Evolutionary conservation across 164 flowering plant genomes (phyloP), one percentile per base, ranked within the genome.

Genomic region (grape (Vitis vinifera)): DNA sequence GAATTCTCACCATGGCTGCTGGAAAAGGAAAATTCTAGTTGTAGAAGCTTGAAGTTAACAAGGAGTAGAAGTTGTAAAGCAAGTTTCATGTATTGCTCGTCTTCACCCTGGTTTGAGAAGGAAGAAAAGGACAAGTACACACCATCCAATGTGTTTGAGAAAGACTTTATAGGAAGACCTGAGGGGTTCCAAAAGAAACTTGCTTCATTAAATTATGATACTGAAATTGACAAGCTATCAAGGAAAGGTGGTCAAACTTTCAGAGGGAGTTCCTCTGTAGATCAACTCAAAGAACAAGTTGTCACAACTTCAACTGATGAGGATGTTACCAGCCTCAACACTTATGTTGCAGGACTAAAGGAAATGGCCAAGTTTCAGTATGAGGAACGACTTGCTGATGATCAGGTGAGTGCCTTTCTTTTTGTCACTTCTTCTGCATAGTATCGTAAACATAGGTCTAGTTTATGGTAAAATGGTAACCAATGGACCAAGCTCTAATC

Each of bases 1-100:
- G 62, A 65, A 30, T 31, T 51, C 10, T 74, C 72, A 70, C 65
- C 72, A 9, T 48, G 68, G 73, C 60, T 16, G 8, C 14, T 61
- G 55, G 71, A 67, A 15, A 70, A 65, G 16, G 82, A 79, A 12
- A 27, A 53, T 14, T 64, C 71, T 55, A 71, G 77, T 68, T 62
- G 76, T 8, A 74, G 79, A 76, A 64, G 75, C 70, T 64, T 77
- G 65, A 80, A 69, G 51, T 66, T 91, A 53, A 70, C 71, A 11
- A 81, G 85, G 70, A 89, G 91, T 80, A 84, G 79, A 75, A 93
- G 98, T 72, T 91, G 94, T 72, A 77, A 72, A 74, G 90, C 85
- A 11, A 59, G 77, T 44, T 71, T 87, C 3, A 71, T 72, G 62
- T 56, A n/a, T 55, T 72, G 75, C 67, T 63, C 63, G 13, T 68